Percentiles rank a stretch among this genome's conserved stretches.
phyloP scores from a whole-genome alignment of 1,139 yeast genomes.

The Blastobotrys proliferans region DNA sequence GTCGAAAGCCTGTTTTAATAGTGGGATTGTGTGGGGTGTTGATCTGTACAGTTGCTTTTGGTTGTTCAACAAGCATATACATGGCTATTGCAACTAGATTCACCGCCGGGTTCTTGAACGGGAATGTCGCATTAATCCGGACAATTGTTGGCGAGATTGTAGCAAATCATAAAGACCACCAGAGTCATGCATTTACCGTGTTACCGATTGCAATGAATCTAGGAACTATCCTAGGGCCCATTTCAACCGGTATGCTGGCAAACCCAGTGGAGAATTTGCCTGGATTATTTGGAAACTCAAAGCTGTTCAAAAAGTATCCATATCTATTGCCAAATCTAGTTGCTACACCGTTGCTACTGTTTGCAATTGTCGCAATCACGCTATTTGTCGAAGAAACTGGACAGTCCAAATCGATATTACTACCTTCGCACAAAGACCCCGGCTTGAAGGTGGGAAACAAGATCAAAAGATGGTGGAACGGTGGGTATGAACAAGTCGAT shows the following conservation, averaged over 20 bases:
- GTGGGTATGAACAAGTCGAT: neutral
- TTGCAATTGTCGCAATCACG: constrained; percentile 40
- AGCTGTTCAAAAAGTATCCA: constrained; percentile 43
- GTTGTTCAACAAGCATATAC: constrained; percentile 48
- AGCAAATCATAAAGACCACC: constrained; percentile 47
- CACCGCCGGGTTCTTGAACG: constrained; percentile 53
- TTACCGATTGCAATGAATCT: constrained; percentile 55
- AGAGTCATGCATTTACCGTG: constrained; percentile 56
- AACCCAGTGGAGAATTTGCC: constrained; percentile 33
- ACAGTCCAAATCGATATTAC: constrained; percentile 39
- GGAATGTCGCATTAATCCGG: constrained; percentile 56
- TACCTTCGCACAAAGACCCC: constrained; percentile 49
- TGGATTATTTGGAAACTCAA: constrained; percentile 21
- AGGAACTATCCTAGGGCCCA: constrained; percentile 54
- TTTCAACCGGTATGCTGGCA: constrained; percentile 35
- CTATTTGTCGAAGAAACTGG: constrained; percentile 60
- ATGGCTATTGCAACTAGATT: constrained; percentile 50
- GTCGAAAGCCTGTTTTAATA: constrained; percentile 51
- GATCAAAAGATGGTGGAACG: constrained; percentile 13
- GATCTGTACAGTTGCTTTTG: constrained; percentile 46
- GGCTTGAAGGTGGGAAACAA: constrained; percentile 31
- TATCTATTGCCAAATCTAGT: constrained; percentile 58
- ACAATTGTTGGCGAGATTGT: constrained; percentile 59
- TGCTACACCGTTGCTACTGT: constrained; percentile 38
- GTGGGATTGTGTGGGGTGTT: constrained; percentile 53